Evolutionary conservation across 768 basidiomycete genomes (phyloP).

Genomic region (Podaxis sp.): DNA sequence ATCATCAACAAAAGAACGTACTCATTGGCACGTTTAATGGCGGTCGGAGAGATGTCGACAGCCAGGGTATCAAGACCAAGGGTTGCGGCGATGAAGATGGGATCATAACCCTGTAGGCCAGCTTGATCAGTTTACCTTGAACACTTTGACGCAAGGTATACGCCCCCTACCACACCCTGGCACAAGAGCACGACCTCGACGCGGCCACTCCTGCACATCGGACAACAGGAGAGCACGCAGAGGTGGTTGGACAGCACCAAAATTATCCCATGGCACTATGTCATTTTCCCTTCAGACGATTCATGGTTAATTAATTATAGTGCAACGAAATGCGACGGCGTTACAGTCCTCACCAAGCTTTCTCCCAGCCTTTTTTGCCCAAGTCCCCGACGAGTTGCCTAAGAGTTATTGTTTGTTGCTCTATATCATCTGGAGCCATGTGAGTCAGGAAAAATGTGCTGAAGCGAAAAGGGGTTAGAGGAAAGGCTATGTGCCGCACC

Average conservation of each 20-base stretch:
- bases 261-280: conserved; percentile 63
- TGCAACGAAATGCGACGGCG: too few species aligned
- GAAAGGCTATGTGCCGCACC: too few species aligned
- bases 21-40: conserved; percentile 46
- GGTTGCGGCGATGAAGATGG: conserved; percentile 48
- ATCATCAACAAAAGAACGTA: conserved; percentile 21
- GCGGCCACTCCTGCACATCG: conserved; percentile 41
- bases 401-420: too few species aligned
- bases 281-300: conserved; percentile 37
- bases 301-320: too few species aligned
- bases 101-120: conserved; percentile 57
- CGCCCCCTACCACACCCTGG: conserved; percentile 50
- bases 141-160: background rate
- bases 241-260: conserved; percentile 52
- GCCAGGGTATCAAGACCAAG: conserved; percentile 50
- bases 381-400: too few species aligned
- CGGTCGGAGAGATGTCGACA: conserved; percentile 56
- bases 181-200: conserved; percentile 28
- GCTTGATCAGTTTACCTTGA: too few species aligned
- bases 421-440: too few species aligned
- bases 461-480: too few species aligned
- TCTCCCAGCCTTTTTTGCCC: too few species aligned
- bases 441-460: too few species aligned
- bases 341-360: too few species aligned
- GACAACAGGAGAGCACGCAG: conserved; percentile 44